phyloP scores from a whole-genome alignment of 352 stramenopile genomes.

The Phytophthora citricola region DNA sequence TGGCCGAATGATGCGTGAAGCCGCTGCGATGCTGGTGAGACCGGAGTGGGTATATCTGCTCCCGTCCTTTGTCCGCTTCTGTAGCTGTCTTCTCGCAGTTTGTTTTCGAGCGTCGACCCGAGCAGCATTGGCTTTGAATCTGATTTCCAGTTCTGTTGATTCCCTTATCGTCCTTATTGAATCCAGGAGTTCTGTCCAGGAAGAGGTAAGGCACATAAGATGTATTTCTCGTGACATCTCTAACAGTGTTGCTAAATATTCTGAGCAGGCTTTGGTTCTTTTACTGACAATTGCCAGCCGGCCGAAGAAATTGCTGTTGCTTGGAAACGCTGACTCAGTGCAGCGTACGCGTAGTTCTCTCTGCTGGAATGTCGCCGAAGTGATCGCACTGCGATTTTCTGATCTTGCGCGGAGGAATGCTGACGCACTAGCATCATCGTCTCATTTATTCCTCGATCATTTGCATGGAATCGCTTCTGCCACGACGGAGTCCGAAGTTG shows the following conservation, averaged over 20 bases:
- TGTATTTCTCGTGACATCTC: neutral
- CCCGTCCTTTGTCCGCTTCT: conserved; percentile 58
- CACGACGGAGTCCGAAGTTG: conserved; percentile 29
- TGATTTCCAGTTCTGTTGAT: conserved; percentile 51
- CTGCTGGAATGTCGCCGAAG: conserved; percentile 73
- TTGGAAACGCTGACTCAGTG: conserved; percentile 42
- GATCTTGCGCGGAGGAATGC: conserved; percentile 49
- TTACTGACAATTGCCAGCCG: conserved; percentile 76
- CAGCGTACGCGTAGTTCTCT: conserved; percentile 43
- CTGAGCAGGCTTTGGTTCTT: conserved; percentile 63
- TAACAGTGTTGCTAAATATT: neutral
- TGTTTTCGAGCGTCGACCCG: conserved; percentile 53
- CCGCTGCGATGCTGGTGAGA: conserved; percentile 37
- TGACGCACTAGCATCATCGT: conserved; percentile 53
- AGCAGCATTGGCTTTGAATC: conserved; percentile 36
- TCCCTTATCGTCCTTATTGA: conserved; percentile 50
- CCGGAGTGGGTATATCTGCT: conserved; percentile 56
- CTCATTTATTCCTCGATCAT: conserved; percentile 83
- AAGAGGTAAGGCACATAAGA: conserved; percentile 54
- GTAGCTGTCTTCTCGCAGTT: conserved; percentile 55
- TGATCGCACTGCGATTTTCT: conserved; percentile 55
- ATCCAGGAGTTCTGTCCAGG: conserved; percentile 44
- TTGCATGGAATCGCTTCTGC: conserved; percentile 69
- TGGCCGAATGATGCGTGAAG: conserved; percentile 37
- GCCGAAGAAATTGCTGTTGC: conserved; percentile 62